A percentile compares a stretch with the other conserved stretches of the same genome.
Evolutionary conservation across 495 filamentous ascomycete genomes (phyloP).

Genomic region (Penicillium angulare): DNA sequence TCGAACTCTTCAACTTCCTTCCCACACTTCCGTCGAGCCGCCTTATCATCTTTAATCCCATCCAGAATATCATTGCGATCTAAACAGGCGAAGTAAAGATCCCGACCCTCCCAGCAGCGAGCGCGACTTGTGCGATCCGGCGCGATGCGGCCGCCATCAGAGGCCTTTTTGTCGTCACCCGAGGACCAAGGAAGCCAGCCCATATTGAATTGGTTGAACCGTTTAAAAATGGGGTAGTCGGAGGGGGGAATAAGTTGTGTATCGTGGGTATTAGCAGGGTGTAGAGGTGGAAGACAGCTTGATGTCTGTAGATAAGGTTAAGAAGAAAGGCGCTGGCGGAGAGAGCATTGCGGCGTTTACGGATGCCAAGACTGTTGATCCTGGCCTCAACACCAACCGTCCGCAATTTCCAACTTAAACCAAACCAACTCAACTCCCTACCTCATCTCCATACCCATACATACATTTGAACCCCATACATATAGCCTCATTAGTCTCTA

Average conservation of each 20-base stretch:
- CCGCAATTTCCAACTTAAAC: not conserved
- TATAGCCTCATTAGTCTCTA: too few species aligned
- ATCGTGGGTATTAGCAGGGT: not conserved
- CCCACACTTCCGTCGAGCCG: conserved; percentile 64
- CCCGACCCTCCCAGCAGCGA: conserved; percentile 82
- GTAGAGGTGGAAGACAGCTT: too few species aligned
- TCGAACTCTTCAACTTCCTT: conserved; percentile 66
- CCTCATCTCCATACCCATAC: too few species aligned
- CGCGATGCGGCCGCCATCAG: conserved; percentile 64
- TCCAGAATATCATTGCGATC: conserved; percentile 81
- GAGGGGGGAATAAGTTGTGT: not conserved
- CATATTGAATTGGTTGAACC: too few species aligned
- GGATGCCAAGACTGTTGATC: conserved; percentile 29
- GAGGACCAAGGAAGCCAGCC: conserved; percentile 45
- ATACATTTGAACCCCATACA: too few species aligned
- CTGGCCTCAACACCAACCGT: conserved; percentile 10
- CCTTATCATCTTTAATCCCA: conserved; percentile 68
- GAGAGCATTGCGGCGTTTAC: conserved; percentile 6
- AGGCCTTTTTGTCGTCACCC: conserved; percentile 45
- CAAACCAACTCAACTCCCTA: too few species aligned
- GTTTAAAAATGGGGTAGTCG: too few species aligned
- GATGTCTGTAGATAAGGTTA: not conserved
- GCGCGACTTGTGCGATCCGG: conserved; percentile 75
- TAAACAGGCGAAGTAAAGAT: conserved; percentile 82
- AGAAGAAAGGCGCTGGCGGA: not conserved